Base-by-base conservation (phyloP, 208 protist species). In the Trypanosoma caninum region DNA sequence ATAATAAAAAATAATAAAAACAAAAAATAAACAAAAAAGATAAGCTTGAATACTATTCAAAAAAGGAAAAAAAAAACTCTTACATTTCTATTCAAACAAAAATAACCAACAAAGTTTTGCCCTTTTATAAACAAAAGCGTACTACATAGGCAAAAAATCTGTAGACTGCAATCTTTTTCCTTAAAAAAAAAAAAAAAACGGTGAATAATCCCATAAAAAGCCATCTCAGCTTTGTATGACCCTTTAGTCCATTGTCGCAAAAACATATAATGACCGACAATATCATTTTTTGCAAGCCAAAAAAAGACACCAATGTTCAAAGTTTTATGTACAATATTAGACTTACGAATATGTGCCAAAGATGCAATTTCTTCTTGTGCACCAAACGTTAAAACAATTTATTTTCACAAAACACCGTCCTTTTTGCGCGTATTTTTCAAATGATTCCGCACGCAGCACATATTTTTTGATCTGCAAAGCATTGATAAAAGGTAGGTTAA, bases 401-500 rank as follows among this genome's bases (percentile, higher is more conserved):
- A 14, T 27, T 64, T 37, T 58, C 65, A 72, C 0, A 69, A 27
- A 45, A 11, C 18, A 27, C 14, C 35, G 48, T 51, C 0, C 34
- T 48, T n/a, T 47, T 25, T 45, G 44, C 14, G 65, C 40, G 33
- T 65, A 72, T 28, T 58, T 64, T 47, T 65, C 47, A 59, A 72
- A 33, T 2, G 65, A 23, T 33, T 57, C 44, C 22, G 65, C 65
- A 22, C 56, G 55, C 20, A 62, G 50, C 8, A 65, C 56, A 52
- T 59, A 64, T 31, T 72, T 72, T 65, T 22, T 30, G n/a, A 25
- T 72, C 65, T 33, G 6, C 25, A 58, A 72, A 72, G 65, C 65
- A 72, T 44, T 72, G 57, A 20, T 50, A 38, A 38, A 65, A 27
- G 55, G 57, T 3, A 57, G 38, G 38, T 22, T 45, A 33, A 65